Conservation (phyloP, 192 early-diverging fungal genomes). For the Coemansia sp. region DNA sequence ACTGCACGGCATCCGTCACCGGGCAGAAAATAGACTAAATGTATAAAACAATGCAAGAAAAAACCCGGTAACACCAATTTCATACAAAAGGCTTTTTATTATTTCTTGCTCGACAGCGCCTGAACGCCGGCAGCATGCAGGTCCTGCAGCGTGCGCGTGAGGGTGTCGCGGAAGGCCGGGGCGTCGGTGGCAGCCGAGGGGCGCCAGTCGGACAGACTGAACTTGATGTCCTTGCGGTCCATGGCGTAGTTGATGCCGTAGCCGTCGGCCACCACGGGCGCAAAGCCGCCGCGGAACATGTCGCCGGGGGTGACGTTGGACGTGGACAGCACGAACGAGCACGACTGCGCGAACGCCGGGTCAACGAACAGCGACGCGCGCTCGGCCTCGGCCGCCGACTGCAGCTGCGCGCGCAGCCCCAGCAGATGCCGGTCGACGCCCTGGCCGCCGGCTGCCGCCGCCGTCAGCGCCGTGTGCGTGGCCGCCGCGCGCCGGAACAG, state of each 20-base stretch:
- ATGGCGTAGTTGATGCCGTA: conserved; percentile 87
- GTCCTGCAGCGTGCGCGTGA: conserved; percentile 48
- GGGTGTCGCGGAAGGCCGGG: conserved; percentile 58
- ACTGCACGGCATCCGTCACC: conserved; percentile 64
- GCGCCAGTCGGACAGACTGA: conserved; percentile 62
- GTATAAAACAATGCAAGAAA: background rate
- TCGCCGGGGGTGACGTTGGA: conserved; percentile 76
- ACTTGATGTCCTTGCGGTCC: conserved; percentile 63
- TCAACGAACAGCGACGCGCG: conserved; percentile 79
- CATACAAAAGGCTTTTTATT: too few relatives aligned
- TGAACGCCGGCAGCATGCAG: conserved; percentile 32
- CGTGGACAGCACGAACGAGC: conserved; percentile 79
- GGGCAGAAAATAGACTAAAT: background rate
- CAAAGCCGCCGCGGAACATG: conserved; percentile 76
- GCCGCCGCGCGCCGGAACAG: conserved; percentile 64
- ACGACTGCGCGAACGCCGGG: conserved; percentile 71
- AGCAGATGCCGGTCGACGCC: conserved; percentile 94
- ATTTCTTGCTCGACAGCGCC: background rate
- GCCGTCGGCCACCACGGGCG: conserved; percentile 78
- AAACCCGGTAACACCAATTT: background rate
- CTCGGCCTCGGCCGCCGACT: conserved; percentile 56
- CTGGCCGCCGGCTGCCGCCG: conserved; percentile 67
- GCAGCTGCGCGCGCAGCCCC: conserved; percentile 73
- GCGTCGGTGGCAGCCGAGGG: conserved; percentile 57
- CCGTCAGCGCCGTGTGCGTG: conserved; percentile 72